Conservation (phyloP, 2,329 filamentous ascomycete species). For the Elsinoe batatas region DNA sequence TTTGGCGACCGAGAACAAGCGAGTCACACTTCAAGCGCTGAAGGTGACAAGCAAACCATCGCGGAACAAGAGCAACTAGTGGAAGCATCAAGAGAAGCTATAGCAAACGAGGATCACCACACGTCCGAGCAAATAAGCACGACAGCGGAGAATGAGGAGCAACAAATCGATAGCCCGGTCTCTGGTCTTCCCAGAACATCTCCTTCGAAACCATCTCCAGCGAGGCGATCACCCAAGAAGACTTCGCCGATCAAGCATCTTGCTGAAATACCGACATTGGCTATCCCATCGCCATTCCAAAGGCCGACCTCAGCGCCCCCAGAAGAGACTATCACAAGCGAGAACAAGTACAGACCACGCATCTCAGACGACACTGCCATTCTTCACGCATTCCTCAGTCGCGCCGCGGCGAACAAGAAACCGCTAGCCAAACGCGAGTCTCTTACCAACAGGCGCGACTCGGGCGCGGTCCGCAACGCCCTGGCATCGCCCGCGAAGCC, state of each 20-base stretch:
- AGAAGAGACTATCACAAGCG: conserved; percentile 23
- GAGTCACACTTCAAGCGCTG: not conserved
- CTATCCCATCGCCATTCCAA: conserved; percentile 2
- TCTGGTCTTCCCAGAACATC: not conserved
- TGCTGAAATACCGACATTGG: not conserved
- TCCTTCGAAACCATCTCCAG: not conserved
- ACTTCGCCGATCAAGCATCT: conserved; percentile 3
- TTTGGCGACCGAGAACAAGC: not conserved
- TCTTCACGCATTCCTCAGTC: conserved; percentile 40
- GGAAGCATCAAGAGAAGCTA: not conserved
- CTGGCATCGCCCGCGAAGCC: conserved; percentile 35
- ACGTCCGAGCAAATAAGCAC: not conserved
- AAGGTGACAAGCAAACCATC: too few species aligned
- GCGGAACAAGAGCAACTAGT: too few species aligned
- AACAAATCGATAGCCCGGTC: not conserved
- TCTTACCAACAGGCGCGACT: conserved; percentile 38
- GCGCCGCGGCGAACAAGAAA: conserved; percentile 38
- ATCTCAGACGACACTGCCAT: conserved; percentile 40
- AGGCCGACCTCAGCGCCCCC: conserved; percentile 26
- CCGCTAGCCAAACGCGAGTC: conserved; percentile 32
- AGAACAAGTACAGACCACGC: conserved; percentile 21
- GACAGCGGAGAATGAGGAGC: not conserved
- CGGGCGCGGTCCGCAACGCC: conserved; percentile 37
- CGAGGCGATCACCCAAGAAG: not conserved
- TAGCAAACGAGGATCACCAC: not conserved